Conservation (phyloP, 2,329 filamentous ascomycete species). For the Westerdykella aurantiaca region DNA sequence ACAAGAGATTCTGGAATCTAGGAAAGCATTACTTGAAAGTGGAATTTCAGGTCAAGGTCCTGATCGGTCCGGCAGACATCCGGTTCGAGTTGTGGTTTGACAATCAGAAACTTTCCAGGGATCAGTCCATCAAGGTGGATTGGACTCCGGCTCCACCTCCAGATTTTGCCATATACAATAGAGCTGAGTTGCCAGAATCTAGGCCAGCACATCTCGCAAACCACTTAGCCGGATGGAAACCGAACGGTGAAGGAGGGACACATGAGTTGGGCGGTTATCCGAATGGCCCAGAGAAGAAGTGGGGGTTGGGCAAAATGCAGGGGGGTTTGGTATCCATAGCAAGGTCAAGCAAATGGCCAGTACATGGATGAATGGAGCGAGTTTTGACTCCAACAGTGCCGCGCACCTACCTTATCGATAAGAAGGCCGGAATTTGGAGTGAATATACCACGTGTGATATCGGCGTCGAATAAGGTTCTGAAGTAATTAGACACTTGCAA, state of each 20-base stretch:
- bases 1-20: constrained; percentile 33
- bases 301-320: background rate
- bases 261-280: background rate
- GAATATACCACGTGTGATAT: background rate
- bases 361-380: constrained; percentile 1
- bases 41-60: constrained; percentile 33
- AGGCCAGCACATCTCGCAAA: background rate
- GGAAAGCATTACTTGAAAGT: constrained; percentile 32
- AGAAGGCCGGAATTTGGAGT: background rate
- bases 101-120: constrained; percentile 29
- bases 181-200: constrained; percentile 14
- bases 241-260: background rate
- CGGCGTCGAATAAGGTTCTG: background rate
- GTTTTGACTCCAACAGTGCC: background rate
- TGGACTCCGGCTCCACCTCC: constrained; percentile 19
- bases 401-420: background rate
- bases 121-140: constrained; percentile 33
- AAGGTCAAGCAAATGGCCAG: constrained; percentile 1
- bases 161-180: constrained; percentile 9
- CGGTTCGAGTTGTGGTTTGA: constrained; percentile 37
- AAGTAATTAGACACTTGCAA: background rate
- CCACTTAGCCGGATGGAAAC: background rate
- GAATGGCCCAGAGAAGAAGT: background rate
- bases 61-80: constrained; percentile 37
- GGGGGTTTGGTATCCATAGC: background rate